These are phyloP conservation scores for Quercus tomentella DNA, from an alignment of 331 rosid genomes.

Conservation along the genomic window DNA sequence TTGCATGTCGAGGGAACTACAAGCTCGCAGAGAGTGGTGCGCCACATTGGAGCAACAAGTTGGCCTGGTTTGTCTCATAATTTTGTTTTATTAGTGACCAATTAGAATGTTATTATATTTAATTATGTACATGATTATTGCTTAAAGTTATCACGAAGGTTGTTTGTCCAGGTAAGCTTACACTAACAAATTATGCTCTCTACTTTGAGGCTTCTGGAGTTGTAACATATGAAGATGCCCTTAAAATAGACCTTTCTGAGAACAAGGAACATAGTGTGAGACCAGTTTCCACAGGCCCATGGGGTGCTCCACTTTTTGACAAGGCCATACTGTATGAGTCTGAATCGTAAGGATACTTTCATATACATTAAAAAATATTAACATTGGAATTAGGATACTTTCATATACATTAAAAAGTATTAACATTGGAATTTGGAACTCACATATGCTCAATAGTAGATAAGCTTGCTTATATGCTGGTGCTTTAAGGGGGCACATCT, in stretches of 20 bases:
- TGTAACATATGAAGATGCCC: conserved; percentile 66
- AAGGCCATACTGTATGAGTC: conserved; percentile 75
- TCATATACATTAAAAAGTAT: neutral
- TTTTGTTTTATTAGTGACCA: neutral
- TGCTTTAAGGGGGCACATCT: neutral
- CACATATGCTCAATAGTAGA: neutral
- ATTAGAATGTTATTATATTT: neutral
- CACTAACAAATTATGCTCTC: conserved; percentile 78
- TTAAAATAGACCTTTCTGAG: conserved; percentile 70
- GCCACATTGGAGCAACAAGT: conserved; percentile 84
- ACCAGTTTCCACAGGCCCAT: conserved; percentile 81
- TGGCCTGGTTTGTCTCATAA: conserved; percentile 72
- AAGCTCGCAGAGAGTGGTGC: conserved; percentile 75
- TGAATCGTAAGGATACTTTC: conserved; percentile 46
- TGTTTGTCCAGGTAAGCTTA: conserved; percentile 75
- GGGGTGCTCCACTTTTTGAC: conserved; percentile 96
- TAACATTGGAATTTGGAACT: neutral
- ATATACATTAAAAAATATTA: neutral
- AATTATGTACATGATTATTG: neutral
- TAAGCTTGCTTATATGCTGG: neutral
- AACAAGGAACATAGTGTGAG: conserved; percentile 51
- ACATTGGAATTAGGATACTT: conserved; percentile 16
- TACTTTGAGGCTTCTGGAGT: conserved; percentile 91
- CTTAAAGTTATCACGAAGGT: conserved; percentile 1
- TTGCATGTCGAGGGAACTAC: conserved; percentile 97